phyloP scores from a whole-genome alignment of 805 yeast genomes.

The Henningerozyma blattae region DNA sequence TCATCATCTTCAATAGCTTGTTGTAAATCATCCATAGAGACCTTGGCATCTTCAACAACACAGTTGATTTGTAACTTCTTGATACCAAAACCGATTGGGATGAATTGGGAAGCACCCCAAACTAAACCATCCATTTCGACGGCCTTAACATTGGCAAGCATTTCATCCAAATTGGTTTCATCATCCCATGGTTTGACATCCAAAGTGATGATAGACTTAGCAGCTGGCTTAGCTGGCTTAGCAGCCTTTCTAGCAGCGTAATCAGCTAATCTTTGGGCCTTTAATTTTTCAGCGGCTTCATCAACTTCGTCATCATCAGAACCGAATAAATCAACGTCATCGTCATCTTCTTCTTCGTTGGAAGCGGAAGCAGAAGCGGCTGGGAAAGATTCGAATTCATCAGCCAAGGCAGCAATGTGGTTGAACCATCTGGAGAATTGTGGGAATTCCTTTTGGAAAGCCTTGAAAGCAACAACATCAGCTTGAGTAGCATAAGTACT shows the following conservation, averaged over 20 bases:
- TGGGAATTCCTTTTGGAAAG: conserved; percentile 87
- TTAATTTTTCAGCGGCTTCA: conserved; percentile 92
- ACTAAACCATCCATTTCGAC: conserved; percentile 83
- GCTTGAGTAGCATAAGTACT: conserved; percentile 90
- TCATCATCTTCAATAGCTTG: conserved; percentile 71
- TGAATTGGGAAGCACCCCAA: conserved; percentile 97
- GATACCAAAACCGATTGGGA: conserved; percentile 99
- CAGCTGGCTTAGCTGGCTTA: conserved; percentile 96
- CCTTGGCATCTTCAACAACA: conserved; percentile 96
- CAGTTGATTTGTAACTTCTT: conserved; percentile 97
- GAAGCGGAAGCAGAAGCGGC: conserved; percentile 50
- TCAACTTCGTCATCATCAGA: conserved; percentile 91
- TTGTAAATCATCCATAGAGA: conserved; percentile 85
- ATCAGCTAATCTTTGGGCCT: conserved; percentile 95
- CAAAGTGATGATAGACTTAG: conserved; percentile 91
- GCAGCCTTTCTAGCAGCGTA: conserved; percentile 97
- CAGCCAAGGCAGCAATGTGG: conserved; percentile 91
- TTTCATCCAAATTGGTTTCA: conserved; percentile 88
- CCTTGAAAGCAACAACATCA: conserved; percentile 87
- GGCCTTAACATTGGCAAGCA: conserved; percentile 77
- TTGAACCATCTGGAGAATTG: conserved; percentile 96
- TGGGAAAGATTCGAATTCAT: conserved; percentile 72
- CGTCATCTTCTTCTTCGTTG: conserved; percentile 58
- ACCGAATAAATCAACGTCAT: conserved; percentile 92
- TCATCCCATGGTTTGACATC: conserved; percentile 99